These are phyloP conservation scores for Saccharomycopsis malanga DNA, from an alignment of 805 yeast genomes.

Conservation along the genomic window DNA sequence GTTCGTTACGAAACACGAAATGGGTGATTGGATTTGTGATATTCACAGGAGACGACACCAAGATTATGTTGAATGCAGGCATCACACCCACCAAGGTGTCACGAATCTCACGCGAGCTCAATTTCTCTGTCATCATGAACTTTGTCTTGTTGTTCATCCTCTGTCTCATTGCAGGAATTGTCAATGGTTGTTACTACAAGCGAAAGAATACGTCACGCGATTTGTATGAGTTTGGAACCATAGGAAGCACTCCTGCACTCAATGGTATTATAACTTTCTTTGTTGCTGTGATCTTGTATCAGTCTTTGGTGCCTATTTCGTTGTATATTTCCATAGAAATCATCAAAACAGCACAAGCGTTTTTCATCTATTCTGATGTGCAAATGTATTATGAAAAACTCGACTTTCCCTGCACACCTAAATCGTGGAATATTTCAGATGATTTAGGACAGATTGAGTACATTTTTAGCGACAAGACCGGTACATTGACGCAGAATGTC, in stretches of 20 bases:
- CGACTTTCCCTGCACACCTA: constrained; percentile 79
- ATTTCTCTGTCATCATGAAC: constrained; percentile 61
- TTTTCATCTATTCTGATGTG: constrained; percentile 69
- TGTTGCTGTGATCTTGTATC: constrained; percentile 70
- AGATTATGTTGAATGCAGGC: constrained; percentile 77
- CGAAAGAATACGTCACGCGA: constrained; percentile 43
- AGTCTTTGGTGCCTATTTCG: constrained; percentile 77
- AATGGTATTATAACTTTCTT: constrained; percentile 70
- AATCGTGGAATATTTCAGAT: constrained; percentile 80
- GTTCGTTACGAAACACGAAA: constrained; percentile 70
- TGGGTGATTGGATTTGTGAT: constrained; percentile 76
- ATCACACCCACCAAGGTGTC: constrained; percentile 72
- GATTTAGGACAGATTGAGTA: constrained; percentile 83
- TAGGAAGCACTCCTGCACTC: constrained; percentile 55
- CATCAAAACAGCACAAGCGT: constrained; percentile 76
- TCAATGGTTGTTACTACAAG: constrained; percentile 61
- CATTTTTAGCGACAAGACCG: constrained; percentile 88
- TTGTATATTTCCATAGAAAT: constrained; percentile 76
- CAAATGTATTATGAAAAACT: constrained; percentile 59
- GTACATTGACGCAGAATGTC: constrained; percentile 94
- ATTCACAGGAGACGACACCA: constrained; percentile 74
- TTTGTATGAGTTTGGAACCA: constrained; percentile 63
- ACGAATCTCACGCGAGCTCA: constrained; percentile 65
- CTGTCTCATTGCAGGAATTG: constrained; percentile 63
- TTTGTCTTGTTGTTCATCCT: constrained; percentile 55